phyloP scores from a whole-genome alignment of 2,329 filamentous ascomycete species.

The Alternaria panax region DNA sequence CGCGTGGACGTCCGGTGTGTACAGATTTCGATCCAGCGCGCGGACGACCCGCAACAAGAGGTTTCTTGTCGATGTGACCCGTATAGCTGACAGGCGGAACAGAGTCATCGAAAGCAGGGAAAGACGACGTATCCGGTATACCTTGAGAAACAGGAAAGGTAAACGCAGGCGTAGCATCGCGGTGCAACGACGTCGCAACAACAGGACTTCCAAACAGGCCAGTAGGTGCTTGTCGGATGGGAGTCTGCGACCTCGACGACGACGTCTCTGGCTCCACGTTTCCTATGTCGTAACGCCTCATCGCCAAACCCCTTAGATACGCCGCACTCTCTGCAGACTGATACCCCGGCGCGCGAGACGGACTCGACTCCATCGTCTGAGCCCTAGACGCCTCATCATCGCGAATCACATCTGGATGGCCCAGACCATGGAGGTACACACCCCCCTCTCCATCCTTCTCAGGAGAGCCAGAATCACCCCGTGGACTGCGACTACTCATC shows the following conservation, averaged over 20 bases:
- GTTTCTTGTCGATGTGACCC: background rate
- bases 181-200: background rate
- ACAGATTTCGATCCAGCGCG: constrained; percentile 7
- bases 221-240: background rate
- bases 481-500: background rate
- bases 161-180: background rate
- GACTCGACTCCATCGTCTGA: background rate
- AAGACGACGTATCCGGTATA: background rate
- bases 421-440: constrained; percentile 4
- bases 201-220: background rate
- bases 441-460: background rate
- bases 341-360: background rate
- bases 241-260: background rate
- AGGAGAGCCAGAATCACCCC: background rate
- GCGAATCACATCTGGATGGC: background rate
- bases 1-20: constrained; percentile 21
- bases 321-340: background rate
- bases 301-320: background rate
- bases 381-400: background rate
- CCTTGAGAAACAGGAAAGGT: background rate
- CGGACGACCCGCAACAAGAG: background rate
- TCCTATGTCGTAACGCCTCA: background rate
- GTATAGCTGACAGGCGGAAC: background rate
- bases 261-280: background rate
- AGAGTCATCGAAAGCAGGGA: background rate